Evolutionary conservation across 148 eudicot species (phyloP), one percentile per base, ranked within the genome.

Genomic region (Bassia scoparia): DNA sequence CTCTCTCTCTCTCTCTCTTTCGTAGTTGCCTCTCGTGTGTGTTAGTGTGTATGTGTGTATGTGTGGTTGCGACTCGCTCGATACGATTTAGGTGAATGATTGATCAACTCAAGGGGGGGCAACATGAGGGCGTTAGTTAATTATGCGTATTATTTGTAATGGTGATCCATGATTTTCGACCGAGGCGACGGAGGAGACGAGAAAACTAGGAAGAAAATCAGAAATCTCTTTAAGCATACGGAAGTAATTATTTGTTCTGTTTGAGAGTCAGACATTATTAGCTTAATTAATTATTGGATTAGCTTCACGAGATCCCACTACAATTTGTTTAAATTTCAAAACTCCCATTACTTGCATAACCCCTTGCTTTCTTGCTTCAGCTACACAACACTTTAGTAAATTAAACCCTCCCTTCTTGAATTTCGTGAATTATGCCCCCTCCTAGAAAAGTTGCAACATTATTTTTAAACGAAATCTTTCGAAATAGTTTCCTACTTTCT

Each of bases 221-320:
- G 30, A 34, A 15, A 70, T 53, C 30, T 67, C 13, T 26, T 5
- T 59, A 31, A 30, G 21, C 10, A 60, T 31, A 61, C 15, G 30
- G 5, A 1, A 31, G 23, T 63, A 37, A 20, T 48, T 55, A 52
- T 18, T 37, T 43, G 8, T 55, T 73, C 71, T 30, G 66, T 50
- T 41, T 31, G 26, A 71, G 46, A 60, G 80, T 77, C 80, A 77
- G 56, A 71, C 21, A 7, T 8, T 54, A 54, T n/a, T 26, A 67
- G 67, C 24, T 35, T 69, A 77, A 52, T 77, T 65, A 66, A 74
- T 52, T 74, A 74, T 52, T 74, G 13, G 68, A 68, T 73, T 66
- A 78, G 21, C 18, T 62, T 75, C 70, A 79, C 70, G 77, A 74
- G 81, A 79, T 74, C 82, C 75, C 82, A 79, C 75, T 74, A 79